phyloP scores from a whole-genome alignment of 2,329 filamentous ascomycete genomes.

The Tolypocladium guangdongense region DNA sequence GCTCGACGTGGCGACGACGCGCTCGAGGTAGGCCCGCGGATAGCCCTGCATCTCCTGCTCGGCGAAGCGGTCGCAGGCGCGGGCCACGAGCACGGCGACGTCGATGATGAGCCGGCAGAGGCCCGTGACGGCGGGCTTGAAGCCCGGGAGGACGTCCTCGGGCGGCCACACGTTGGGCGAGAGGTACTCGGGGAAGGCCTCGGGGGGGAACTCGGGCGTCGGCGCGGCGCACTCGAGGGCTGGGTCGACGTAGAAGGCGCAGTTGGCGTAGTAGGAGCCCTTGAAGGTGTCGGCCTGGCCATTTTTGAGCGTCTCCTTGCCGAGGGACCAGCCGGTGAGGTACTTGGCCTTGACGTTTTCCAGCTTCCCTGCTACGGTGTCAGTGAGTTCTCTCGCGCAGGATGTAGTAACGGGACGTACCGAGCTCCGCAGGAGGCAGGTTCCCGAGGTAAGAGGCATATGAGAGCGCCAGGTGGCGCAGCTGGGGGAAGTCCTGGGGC shows the following conservation, averaged over 20 bases:
- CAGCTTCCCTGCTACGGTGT: conserved; percentile 33
- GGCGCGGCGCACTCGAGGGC: conserved; percentile 51
- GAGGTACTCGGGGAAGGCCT: conserved; percentile 77
- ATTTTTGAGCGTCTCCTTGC: conserved; percentile 70
- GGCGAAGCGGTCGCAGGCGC: conserved; percentile 83
- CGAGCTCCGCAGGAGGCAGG: conserved; percentile 58
- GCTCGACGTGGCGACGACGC: conserved; percentile 72
- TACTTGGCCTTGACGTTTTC: conserved; percentile 53
- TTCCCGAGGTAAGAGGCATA: conserved; percentile 86
- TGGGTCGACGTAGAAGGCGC: conserved; percentile 62
- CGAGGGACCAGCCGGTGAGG: conserved; percentile 66
- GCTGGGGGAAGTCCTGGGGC: conserved; percentile 55
- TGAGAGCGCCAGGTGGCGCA: conserved; percentile 67
- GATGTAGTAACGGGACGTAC: conserved; percentile 33
- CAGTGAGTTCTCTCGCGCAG: not conserved
- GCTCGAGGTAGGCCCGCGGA: conserved; percentile 67
- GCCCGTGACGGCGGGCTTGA: conserved; percentile 59
- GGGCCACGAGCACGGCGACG: conserved; percentile 74
- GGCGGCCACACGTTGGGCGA: conserved; percentile 83
- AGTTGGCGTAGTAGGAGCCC: conserved; percentile 77
- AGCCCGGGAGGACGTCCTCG: conserved; percentile 59
- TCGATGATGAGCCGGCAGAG: conserved; percentile 83
- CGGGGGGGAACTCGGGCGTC: conserved; percentile 42
- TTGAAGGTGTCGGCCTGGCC: conserved; percentile 71
- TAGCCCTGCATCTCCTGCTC: conserved; percentile 69